A percentile compares a stretch with the other conserved stretches of the same genome.
phyloP scores from a whole-genome alignment of 2,329 filamentous ascomycete genomes.

The Gaeumannomyces sp. region DNA sequence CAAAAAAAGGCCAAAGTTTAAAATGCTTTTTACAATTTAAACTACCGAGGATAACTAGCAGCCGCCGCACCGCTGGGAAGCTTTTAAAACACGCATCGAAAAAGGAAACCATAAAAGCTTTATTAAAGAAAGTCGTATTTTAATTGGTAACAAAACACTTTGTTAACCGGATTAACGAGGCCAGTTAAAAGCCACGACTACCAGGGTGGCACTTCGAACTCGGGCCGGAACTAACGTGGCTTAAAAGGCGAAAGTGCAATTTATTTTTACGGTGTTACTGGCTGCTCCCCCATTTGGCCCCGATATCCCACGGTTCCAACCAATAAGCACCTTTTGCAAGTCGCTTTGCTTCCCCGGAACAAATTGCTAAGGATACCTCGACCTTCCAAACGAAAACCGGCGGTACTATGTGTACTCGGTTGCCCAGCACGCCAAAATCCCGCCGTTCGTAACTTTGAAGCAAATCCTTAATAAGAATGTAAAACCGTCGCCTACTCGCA shows the following conservation, averaged over 20 bases:
- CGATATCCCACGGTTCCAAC: too few relatives aligned
- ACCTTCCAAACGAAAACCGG: background rate
- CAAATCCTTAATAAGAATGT: background rate
- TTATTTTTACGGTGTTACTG: background rate
- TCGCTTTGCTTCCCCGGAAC: background rate
- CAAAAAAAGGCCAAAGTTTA: background rate
- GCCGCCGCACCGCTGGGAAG: background rate
- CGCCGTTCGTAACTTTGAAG: background rate
- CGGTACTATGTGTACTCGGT: background rate
- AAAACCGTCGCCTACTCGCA: background rate
- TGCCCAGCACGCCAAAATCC: background rate
- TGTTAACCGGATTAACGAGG: too few relatives aligned
- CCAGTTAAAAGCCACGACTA: too few relatives aligned
- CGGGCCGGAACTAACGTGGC: too few relatives aligned
- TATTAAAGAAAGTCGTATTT: too few relatives aligned
- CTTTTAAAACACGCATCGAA: background rate
- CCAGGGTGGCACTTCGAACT: too few relatives aligned
- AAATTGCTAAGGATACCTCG: background rate
- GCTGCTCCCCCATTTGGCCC: background rate
- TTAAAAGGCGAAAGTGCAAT: background rate
- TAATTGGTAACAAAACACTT: too few relatives aligned
- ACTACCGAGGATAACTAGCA: background rate
- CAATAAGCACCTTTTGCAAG: background rate
- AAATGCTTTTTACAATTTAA: background rate
- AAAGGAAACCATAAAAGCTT: background rate